Percentiles rank a stretch among this genome's conserved stretches.
These are phyloP conservation scores for Starmerella powellii DNA, from an alignment of 805 yeast species.

Conservation along the genomic window DNA sequence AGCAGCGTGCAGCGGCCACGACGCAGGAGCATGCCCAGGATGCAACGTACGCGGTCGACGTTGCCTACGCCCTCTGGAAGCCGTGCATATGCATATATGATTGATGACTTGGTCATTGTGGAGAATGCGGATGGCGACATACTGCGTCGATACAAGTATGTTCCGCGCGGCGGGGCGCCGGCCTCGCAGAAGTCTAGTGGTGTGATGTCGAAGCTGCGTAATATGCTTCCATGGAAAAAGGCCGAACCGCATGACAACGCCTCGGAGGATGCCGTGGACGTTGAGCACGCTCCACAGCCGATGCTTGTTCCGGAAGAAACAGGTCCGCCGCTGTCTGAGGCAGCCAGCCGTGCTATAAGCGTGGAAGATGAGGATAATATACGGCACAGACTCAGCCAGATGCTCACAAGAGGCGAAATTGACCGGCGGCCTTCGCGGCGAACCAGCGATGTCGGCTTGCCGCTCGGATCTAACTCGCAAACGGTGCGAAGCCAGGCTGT, in stretches of 20 bases:
- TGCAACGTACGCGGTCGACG: slow-evolving; percentile 3
- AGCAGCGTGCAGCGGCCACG: slow-evolving; percentile 13
- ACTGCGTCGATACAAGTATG: slow-evolving; percentile 66
- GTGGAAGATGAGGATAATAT: slow-evolving; percentile 22
- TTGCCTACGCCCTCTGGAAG: slow-evolving; percentile 14
- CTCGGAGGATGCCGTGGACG: slow-evolving; percentile 20
- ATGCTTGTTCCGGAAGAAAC: slow-evolving; percentile 22
- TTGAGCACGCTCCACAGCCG: slow-evolving; percentile 22
- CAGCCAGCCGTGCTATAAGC: slow-evolving; percentile 12
- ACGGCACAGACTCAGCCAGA: slow-evolving; percentile 14
- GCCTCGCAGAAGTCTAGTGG: not conserved
- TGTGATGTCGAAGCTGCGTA: not conserved
- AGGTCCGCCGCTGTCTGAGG: slow-evolving; percentile 8
- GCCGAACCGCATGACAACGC: slow-evolving; percentile 3
- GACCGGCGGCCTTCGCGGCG: slow-evolving; percentile 13
- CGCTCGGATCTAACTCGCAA: not conserved
- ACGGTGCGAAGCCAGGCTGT: slow-evolving; percentile 11
- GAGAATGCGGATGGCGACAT: slow-evolving; percentile 91
- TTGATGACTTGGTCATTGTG: slow-evolving; percentile 64
- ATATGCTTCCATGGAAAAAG: not conserved
- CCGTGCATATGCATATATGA: slow-evolving; percentile 49
- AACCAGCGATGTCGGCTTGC: not conserved
- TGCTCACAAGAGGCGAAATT: slow-evolving; percentile 15
- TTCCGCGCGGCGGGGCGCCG: slow-evolving; percentile 36
- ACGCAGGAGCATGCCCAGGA: slow-evolving; percentile 10